Evolutionary conservation across 2,329 filamentous ascomycete species (phyloP), one percentile per base, ranked within the genome.

Genomic region (Coniochaeta sp.): DNA sequence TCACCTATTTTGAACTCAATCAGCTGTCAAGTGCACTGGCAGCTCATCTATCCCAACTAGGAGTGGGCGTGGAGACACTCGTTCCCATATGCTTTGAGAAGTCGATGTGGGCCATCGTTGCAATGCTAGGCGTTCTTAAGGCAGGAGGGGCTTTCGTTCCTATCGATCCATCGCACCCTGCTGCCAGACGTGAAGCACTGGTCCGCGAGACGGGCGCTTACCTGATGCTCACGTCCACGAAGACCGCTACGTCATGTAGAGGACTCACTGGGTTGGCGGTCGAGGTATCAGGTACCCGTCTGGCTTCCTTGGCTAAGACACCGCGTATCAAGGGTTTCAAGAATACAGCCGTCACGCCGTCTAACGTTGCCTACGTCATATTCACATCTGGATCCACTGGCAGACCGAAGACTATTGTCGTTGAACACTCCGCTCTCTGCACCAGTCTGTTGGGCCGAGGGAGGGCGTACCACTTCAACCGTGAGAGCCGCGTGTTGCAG

Each of bases 21-120:
- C 14, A 6, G 5, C 50, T 34, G 7, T 33, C 59, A 31, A 36
- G 36, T 4, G 24, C 38, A n/a, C 59, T 60, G 5, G 59, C 59
- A 17, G 50, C 52, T 14, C 28, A 60, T n/a, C 38, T 60, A 16
- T 11, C 38, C 9, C 28, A 19, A n/a, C 7, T 22, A 2, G 59
- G 36, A 5, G 59, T 60, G 11, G 24, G 36, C 2, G 52, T 36
- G 2, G 52, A 55, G 3, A 33, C 36, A 5, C 36, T 60, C 17
- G 59, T 60, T 8, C 59, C 59, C 2, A 69, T 81, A n/a, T 79
- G 77, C 64, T 80, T 81, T 61, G 77, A 80, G 64, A 81, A 81
- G 65, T 79, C 77, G 33, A 70, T 69, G 63, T 80, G 76, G 77
- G 75, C 78, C 5, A 69, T 74, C 8, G 71, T 6, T 52, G n/a